Evolutionary conservation across 2,329 filamentous ascomycete species (phyloP), one percentile per base, ranked within the genome.

Genomic region (Fusarium secorum): DNA sequence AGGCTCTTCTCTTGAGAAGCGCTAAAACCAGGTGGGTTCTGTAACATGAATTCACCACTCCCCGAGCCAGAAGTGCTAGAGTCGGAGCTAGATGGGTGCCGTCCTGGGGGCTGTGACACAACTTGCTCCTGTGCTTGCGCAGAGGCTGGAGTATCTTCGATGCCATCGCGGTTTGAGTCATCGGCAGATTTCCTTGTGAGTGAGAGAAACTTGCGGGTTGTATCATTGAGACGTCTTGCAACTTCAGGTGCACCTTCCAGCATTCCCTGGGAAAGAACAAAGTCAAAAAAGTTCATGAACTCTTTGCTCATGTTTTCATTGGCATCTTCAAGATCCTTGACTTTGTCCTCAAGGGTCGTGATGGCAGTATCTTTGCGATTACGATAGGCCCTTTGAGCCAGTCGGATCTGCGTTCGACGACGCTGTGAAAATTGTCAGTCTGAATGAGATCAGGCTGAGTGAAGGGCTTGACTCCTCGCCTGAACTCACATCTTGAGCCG

Each of bases 351-450:
- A 15, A 97, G 85, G 2, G 88, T 89, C 32, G 89, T 87, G 60
- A 97, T 95, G 9, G 92, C 92, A 26, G 87, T 91, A 77, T 97
- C 94, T 80, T 97, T 97, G 55, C 94, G 90, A 75, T 92, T 89
- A 20, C 94, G 89, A 77, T 97, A 97, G 2, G 93, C 93, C 71
- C 94, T 86, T 79, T 97, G 94, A 4, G 94, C 94, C 59, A 95
- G 87, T 28, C 94, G 90, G 70, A 97, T 96, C 78, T 97, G 94
- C 9, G 93, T 95, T 59, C 94, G 88, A 56, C 94, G 91, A 68
- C 93, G 91, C 92, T 93, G 42, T 42, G 32, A 51, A 66, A 48
- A 26, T 67, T 68, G 68, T 80, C 63, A 79, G 75, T 60, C 46
- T 17, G n/a, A 33, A 51, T 61, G 39, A 54, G 17, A 28, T 22